A percentile compares a stretch with the other conserved stretches of the same genome.
These are phyloP conservation scores for Gossypium stocksii DNA, from an alignment of 345 rosid species.

Conservation along the genomic window DNA sequence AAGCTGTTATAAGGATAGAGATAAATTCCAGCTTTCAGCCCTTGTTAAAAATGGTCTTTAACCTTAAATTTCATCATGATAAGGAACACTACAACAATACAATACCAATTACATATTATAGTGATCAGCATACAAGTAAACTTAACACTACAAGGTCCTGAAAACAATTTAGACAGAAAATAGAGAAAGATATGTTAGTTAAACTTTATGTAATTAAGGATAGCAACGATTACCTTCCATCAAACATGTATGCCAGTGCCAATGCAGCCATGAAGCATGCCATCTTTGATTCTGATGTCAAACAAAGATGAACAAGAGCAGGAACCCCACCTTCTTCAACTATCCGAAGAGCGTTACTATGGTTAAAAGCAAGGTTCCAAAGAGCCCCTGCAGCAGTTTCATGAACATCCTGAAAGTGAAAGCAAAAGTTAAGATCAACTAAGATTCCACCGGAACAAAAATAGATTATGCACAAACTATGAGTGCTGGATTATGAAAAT, in stretches of 20 bases:
- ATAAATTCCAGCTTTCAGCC: not conserved
- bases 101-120: not conserved
- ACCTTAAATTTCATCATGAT: not conserved
- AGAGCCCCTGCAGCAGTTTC: slow-evolving; percentile 91
- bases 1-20: not conserved
- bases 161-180: not conserved
- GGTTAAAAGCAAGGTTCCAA: slow-evolving; percentile 85
- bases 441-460: not conserved
- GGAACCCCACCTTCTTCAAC: slow-evolving; percentile 88
- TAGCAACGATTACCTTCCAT: slow-evolving; percentile 16
- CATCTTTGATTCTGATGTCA: slow-evolving; percentile 71
- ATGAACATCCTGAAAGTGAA: slow-evolving; percentile 67
- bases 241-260: slow-evolving; percentile 82
- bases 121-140: not conserved
- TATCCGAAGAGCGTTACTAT: slow-evolving; percentile 76
- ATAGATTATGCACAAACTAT: not conserved
- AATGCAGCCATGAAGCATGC: slow-evolving; percentile 87
- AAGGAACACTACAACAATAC: not conserved
- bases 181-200: not conserved
- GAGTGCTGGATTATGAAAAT: not conserved
- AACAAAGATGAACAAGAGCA: slow-evolving; percentile 69
- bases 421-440: slow-evolving; percentile 7
- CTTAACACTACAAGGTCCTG: not conserved
- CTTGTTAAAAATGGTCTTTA: not conserved
- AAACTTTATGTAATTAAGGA: not conserved